Evolutionary conservation across 2,329 filamentous ascomycete genomes (phyloP), one percentile per base, ranked within the genome.

Genomic region (Epicoccum nigrum): DNA sequence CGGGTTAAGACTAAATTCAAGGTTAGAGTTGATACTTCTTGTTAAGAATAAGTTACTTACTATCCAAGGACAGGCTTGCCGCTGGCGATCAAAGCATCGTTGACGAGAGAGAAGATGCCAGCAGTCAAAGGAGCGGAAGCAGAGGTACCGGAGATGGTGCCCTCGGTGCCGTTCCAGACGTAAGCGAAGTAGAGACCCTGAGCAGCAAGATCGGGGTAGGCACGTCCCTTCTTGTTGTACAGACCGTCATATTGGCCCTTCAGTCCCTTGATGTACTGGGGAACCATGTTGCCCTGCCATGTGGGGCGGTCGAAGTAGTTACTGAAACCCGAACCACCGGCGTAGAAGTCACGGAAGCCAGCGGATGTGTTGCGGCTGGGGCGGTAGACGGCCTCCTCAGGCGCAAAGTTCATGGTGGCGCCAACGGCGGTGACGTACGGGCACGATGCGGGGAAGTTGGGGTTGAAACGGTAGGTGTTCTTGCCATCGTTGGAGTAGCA

Each of bases 341-440:
- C 78, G 69, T 84, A 87, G 37, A 80, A 69, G 5, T 77, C 68
- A 11, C 79, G 79, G 20, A 65, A 68, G 35, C 75, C 76, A 32
- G 56, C 53, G 0, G 53, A 55, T 0, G 59, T 62, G 55, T 69
- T 70, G 16, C 58, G 52, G 1, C 58, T 39, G 2, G 70, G 34
- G 6, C 67, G 55, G 60, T 75, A 76, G 16, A 80, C 77, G 4
- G 76, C 76, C 13, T 76, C 77, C 54, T 87, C 86, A 1, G 84
- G 84, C 53, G 77, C 65, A 33, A 79, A 74, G 56, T 76, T 71
- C 55, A 77, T 74, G 1, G 84, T 86, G 1, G 82, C 86, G 6
- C 87, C 87, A 1, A 90, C 82, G 2, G 80, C 74, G 0, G 87
- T 90, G 7, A 89, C 81, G 68, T 83, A 90, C 0, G 86, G 87